Evolutionary conservation across 306 rosid species (phyloP), one percentile per base, ranked within the genome.

Genomic region (Hippophae gyantsensis): DNA sequence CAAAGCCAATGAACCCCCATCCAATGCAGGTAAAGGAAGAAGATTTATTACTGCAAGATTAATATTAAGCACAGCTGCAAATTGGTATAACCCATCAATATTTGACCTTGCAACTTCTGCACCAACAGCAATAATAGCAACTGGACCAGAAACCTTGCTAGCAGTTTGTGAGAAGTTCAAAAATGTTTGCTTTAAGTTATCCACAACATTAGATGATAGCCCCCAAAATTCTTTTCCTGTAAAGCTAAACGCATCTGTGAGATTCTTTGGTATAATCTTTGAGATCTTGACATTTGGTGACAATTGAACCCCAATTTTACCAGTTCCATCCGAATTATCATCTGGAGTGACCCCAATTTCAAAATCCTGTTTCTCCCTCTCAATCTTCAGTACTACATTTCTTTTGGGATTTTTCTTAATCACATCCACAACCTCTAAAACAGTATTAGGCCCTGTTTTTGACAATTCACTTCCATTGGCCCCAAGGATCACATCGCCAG

Each of bases 71-170:
- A 84, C 69, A 13, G 97, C 97, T 3, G 95, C 97, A 67, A 89
- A 89, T 58, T 89, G 97, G 68, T 80, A 89, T 27, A 89, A 84
- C 43, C 95, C 97, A 69, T 86, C 95, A 2, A 75, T 66, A 61
- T 89, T 86, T 1, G 97, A 89, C 71, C 89, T 72, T 1, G 97
- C 97, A 44, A 89, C 95, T 75, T 89, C 97, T 8, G 97, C 97
- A 52, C 97, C 97, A 43, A 86, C 93, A 41, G 95, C 95, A 45
- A 89, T 89, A 69, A 89, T 89, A 5, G 95, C 97, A 45, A 89
- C 97, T 14, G 97, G 97, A 52, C 97, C 97, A 5, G 97, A 74
- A 74, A 89, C 97, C 78, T 89, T 89, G 72, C 97, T 60, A 23
- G 95, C 97, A 26, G 97, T 23, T 65, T 89, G 95, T 0, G 95